phyloP scores from a whole-genome alignment of 2,329 filamentous ascomycete species.

The Fusarium sarcochroum region DNA sequence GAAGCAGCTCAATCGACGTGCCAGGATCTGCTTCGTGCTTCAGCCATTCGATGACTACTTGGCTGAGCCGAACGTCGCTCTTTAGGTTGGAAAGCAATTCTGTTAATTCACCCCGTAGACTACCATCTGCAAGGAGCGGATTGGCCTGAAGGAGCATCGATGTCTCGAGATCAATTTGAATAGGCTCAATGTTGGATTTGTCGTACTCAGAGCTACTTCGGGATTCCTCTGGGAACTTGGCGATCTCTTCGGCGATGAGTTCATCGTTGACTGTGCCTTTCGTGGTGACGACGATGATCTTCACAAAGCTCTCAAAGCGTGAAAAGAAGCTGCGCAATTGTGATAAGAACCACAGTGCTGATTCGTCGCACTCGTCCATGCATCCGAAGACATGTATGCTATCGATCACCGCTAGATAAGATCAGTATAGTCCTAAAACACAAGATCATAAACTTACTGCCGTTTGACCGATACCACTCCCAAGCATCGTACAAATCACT shows the following conservation, averaged over 20 bases:
- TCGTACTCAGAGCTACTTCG: not conserved
- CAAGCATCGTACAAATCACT: not conserved
- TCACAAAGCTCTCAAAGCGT: not conserved
- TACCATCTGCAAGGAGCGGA: not conserved
- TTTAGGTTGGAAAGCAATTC: not conserved
- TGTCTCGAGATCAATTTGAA: not conserved
- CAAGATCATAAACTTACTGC: not conserved
- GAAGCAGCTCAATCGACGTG: not conserved
- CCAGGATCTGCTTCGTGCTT: not conserved
- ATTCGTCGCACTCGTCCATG: conserved; percentile 17
- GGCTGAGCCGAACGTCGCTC: not conserved
- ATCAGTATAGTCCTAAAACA: not conserved
- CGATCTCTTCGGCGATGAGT: not conserved
- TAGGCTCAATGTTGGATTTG: not conserved
- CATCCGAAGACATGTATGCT: conserved; percentile 9
- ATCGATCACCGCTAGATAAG: not conserved
- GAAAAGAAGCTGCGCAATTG: not conserved
- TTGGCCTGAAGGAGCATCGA: not conserved
- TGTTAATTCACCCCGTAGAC: not conserved
- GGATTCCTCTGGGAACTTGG: not conserved
- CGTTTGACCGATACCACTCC: not conserved
- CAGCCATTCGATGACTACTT: not conserved
- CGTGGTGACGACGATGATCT: conserved; percentile 1
- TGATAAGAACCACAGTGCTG: conserved; percentile 9
- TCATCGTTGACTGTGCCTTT: conserved; percentile 2